Conservation (phyloP, 2,329 filamentous ascomycete species). For the Cytospora paraplurivora region DNA sequence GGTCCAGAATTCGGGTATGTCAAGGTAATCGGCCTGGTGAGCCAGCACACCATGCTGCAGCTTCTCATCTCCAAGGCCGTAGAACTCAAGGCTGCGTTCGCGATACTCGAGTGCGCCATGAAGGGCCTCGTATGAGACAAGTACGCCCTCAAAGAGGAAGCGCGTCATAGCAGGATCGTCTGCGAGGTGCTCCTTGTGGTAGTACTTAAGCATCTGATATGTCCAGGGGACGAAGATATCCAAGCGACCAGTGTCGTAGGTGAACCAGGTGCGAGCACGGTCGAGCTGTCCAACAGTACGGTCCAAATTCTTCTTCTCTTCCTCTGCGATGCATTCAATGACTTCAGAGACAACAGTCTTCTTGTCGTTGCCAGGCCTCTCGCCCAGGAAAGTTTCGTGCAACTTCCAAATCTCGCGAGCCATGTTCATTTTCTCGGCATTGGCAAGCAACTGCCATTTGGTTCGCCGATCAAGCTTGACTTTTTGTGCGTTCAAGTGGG, state of each 20-base stretch:
- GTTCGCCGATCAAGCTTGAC: constrained; percentile 66
- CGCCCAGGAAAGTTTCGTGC: constrained; percentile 70
- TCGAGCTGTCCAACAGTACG: constrained; percentile 72
- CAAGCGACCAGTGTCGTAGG: constrained; percentile 71
- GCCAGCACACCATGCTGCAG: constrained; percentile 66
- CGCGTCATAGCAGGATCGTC: constrained; percentile 57
- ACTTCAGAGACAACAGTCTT: constrained; percentile 74
- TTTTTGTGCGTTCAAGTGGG: constrained; percentile 68
- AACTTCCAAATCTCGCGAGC: constrained; percentile 78
- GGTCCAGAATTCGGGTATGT: constrained; percentile 83
- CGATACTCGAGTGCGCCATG: constrained; percentile 71
- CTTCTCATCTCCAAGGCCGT: constrained; percentile 71
- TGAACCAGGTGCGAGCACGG: constrained; percentile 82
- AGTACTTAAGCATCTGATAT: constrained; percentile 72
- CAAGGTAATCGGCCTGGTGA: constrained; percentile 58
- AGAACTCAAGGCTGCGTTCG: constrained; percentile 65
- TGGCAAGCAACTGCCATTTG: constrained; percentile 81
- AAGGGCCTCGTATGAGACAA: constrained; percentile 69
- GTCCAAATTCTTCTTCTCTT: constrained; percentile 70
- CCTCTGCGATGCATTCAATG: constrained; percentile 73
- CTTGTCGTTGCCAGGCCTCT: constrained; percentile 61
- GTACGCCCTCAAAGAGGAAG: constrained; percentile 67
- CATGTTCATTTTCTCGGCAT: constrained; percentile 87
- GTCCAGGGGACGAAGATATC: constrained; percentile 79
- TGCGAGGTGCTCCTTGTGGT: constrained; percentile 63